These are phyloP conservation scores for Ganoderma lucidum DNA, from an alignment of 1,284 basidiomycete genomes.

Conservation along the genomic window DNA sequence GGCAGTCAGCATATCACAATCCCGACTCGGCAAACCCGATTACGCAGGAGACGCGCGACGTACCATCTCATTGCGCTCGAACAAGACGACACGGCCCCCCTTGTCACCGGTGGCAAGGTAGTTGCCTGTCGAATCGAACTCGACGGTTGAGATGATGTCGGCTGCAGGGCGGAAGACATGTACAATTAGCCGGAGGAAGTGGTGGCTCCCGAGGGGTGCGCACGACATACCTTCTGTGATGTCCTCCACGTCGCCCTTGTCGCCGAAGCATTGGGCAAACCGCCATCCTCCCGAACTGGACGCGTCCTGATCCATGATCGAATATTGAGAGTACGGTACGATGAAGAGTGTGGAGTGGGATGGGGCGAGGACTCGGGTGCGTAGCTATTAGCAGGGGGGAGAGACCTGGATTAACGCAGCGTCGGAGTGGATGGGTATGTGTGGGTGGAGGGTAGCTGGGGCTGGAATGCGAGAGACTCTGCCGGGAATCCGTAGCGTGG, in stretches of 20 bases:
- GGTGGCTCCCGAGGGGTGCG: constrained; percentile 34
- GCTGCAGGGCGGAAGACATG: constrained; percentile 51
- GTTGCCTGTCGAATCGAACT: constrained; percentile 99
- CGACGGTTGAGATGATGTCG: constrained; percentile 99
- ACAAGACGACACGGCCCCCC: constrained; percentile 97
- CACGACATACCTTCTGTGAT: constrained; percentile 91
- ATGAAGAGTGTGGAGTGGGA: constrained; percentile 27
- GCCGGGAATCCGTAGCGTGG: constrained; percentile 27
- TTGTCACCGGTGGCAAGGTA: constrained; percentile 99
- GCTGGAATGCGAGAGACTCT: constrained; percentile 10
- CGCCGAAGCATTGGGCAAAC: constrained; percentile 99
- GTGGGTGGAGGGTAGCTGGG: constrained; percentile 10
- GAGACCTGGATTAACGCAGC: not conserved
- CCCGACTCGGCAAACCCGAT: constrained; percentile 16
- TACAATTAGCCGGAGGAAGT: constrained; percentile 33
- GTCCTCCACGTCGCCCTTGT: constrained; percentile 99
- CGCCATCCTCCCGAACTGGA: constrained; percentile 92
- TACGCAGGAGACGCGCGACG: constrained; percentile 46
- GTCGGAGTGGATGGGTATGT: constrained; percentile 4
- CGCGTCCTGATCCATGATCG: constrained; percentile 81
- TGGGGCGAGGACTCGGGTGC: constrained; percentile 5
- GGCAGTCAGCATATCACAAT: constrained; percentile 18
- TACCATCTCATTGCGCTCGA: constrained; percentile 98
- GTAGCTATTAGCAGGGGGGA: not conserved
- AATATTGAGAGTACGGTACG: constrained; percentile 37